Evolutionary conservation across 768 basidiomycete species (phyloP).

Genomic region (Lactifluus volemus): DNA sequence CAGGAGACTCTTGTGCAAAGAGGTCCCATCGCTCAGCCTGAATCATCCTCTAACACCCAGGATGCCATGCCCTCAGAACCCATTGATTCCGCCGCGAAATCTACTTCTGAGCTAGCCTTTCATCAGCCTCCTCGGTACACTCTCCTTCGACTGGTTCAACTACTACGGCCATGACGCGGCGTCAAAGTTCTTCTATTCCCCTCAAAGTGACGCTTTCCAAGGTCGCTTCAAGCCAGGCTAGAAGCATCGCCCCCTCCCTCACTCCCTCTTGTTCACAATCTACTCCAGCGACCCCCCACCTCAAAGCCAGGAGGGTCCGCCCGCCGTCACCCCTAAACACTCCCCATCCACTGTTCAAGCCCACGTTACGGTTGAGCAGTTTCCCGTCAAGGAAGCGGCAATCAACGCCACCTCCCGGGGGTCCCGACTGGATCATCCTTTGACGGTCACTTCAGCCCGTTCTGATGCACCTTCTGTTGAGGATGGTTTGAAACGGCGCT

Average conservation of each 20-base stretch:
- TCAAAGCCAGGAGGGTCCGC: not conserved
- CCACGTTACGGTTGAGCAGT: not conserved
- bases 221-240: not conserved
- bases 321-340: not conserved
- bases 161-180: not conserved
- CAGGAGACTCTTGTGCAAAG: not conserved
- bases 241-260: not conserved
- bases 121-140: not conserved
- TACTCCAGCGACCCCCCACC: not conserved
- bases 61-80: not conserved
- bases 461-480: not conserved
- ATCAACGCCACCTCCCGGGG: not conserved
- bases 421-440: not conserved
- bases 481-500: not conserved
- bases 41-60: not conserved
- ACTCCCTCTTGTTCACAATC: not conserved
- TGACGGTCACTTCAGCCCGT: not conserved
- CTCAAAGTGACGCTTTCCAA: not conserved
- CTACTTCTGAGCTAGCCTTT: not conserved
- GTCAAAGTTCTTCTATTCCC: not conserved
- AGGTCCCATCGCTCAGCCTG: not conserved
- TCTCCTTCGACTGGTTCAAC: not conserved
- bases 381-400: not conserved
- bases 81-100: not conserved
- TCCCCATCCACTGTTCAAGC: not conserved